These are phyloP conservation scores for Sporisorium exsertum DNA, from an alignment of 1,284 basidiomycete genomes.

Conservation along the genomic window DNA sequence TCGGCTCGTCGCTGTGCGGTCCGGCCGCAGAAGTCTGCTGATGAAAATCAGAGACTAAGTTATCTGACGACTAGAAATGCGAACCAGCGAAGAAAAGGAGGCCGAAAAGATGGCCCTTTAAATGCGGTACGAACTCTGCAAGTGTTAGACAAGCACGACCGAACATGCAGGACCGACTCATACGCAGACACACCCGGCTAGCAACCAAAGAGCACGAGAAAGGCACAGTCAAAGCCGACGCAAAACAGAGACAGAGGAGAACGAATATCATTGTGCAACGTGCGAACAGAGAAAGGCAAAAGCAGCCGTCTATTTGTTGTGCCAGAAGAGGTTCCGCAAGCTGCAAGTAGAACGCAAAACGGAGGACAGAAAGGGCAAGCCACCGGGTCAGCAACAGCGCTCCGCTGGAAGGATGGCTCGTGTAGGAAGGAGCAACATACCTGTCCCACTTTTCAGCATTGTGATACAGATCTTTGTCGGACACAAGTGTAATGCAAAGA, in stretches of 20 bases:
- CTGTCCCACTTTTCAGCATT: constrained; percentile 68
- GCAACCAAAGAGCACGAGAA: too few relatives aligned
- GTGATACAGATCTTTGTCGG: constrained; percentile 64
- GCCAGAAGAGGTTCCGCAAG: constrained; percentile 67
- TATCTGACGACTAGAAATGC: background rate
- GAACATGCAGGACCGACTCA: too few relatives aligned
- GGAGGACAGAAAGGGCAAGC: too few relatives aligned
- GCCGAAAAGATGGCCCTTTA: background rate
- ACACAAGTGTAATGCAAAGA: background rate
- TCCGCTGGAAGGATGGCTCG: background rate
- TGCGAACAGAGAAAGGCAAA: background rate
- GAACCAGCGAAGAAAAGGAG: background rate
- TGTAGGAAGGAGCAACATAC: constrained; percentile 17
- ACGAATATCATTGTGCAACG: background rate
- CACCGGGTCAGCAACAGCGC: constrained; percentile 14
- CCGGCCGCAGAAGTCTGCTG: background rate
- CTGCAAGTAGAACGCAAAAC: constrained; percentile 21
- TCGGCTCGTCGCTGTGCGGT: background rate
- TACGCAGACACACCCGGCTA: too few relatives aligned
- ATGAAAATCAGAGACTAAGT: too few relatives aligned
- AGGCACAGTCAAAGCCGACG: background rate
- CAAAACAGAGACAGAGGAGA: background rate
- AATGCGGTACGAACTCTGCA: background rate
- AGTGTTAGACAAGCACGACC: background rate
- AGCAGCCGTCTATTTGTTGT: constrained; percentile 60